Percentiles rank a stretch among this genome's conserved stretches.
phyloP scores from a whole-genome alignment of 2,329 filamentous ascomycete species.

The Ophiocordyceps camponoti-leonardi region DNA sequence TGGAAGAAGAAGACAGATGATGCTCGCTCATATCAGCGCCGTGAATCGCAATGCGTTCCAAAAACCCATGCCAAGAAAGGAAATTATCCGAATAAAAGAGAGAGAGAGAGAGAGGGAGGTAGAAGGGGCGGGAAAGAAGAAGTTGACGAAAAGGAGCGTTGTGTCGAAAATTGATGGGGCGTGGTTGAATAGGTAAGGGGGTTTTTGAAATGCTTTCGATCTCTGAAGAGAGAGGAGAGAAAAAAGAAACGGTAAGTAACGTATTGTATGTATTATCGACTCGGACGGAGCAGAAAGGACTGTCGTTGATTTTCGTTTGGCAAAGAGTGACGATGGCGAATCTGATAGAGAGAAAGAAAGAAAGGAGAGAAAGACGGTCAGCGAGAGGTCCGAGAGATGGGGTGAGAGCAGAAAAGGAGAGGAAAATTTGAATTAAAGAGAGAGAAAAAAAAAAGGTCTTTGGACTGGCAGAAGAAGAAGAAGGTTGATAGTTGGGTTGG shows the following conservation, averaged over 20 bases:
- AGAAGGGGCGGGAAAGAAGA: too few relatives aligned
- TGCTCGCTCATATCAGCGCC: conserved; percentile 45
- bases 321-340: background rate
- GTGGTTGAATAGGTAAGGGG: too few relatives aligned
- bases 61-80: too few relatives aligned
- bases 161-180: too few relatives aligned
- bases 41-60: conserved; percentile 9
- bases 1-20: conserved; percentile 33
- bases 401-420: background rate
- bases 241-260: background rate
- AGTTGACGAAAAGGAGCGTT: too few relatives aligned
- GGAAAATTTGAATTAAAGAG: background rate
- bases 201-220: too few relatives aligned
- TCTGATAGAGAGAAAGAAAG: background rate
- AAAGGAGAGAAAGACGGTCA: background rate
- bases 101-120: too few relatives aligned
- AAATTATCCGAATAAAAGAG: too few relatives aligned
- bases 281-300: background rate
- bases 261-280: background rate
- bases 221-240: background rate
- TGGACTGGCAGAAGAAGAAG: background rate
- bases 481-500: background rate
- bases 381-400: background rate
- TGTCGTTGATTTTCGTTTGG: background rate
- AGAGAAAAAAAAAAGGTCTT: background rate